These are phyloP conservation scores for Wallacemonas collosoma DNA, from an alignment of 208 protist genomes.

Conservation along the genomic window DNA sequence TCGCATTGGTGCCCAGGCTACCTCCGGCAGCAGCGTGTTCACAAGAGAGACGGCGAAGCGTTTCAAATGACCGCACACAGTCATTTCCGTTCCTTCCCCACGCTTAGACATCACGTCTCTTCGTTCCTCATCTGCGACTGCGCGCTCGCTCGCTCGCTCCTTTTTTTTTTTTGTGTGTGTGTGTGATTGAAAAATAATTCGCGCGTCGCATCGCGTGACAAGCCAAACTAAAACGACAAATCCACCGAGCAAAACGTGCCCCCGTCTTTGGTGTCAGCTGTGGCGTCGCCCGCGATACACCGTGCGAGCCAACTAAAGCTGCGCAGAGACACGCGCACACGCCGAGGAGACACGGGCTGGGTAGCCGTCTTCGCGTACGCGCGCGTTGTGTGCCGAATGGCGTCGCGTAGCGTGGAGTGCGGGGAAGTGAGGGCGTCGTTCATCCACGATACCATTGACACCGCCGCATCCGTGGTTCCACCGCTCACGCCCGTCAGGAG, in stretches of 20 bases:
- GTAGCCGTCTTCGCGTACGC: background rate
- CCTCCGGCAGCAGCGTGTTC: too few relatives aligned
- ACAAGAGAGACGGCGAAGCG: too few relatives aligned
- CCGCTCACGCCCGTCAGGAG: background rate
- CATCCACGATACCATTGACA: background rate
- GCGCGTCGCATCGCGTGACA: too few relatives aligned
- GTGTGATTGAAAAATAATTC: too few relatives aligned
- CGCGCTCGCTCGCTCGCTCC: background rate
- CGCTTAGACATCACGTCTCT: too few relatives aligned
- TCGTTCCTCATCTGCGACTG: too few relatives aligned
- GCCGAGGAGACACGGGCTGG: background rate
- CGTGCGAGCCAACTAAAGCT: slow-evolving; percentile 18
- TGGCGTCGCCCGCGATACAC: slow-evolving; percentile 5
- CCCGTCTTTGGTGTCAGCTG: background rate
- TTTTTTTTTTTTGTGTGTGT: slow-evolving; percentile 20
- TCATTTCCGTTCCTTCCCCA: too few relatives aligned
- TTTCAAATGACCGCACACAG: too few relatives aligned
- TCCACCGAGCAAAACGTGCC: slow-evolving; percentile 4
- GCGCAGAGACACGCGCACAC: background rate
- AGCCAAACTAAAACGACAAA: background rate
- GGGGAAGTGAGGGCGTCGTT: background rate
- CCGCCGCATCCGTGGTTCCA: background rate
- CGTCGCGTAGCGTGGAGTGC: background rate
- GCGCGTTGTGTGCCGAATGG: background rate
- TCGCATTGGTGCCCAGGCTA: too few relatives aligned